phyloP scores from a whole-genome alignment of 208 protist genomes.

The Trichomonas tenax region DNA sequence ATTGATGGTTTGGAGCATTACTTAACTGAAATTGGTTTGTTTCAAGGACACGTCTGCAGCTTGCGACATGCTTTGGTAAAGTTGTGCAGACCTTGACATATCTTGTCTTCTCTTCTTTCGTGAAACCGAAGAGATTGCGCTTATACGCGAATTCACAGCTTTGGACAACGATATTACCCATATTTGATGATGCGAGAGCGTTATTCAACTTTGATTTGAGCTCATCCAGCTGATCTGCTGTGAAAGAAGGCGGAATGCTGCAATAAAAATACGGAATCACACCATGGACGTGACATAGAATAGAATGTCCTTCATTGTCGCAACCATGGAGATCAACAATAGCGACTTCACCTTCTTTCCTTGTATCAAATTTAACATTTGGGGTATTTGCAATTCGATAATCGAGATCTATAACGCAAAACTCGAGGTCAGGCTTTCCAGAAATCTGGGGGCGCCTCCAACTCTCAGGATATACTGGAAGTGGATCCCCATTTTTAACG shows the following conservation, averaged over 20 bases:
- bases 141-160: constrained; percentile 14
- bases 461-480: background rate
- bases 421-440: background rate
- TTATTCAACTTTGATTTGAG: constrained; percentile 23
- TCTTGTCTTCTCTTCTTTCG: background rate
- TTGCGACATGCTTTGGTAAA: constrained; percentile 36
- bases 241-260: constrained; percentile 56
- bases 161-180: background rate
- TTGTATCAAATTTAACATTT: background rate
- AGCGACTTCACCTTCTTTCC: constrained; percentile 26
- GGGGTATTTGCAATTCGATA: background rate
- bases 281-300: constrained; percentile 72
- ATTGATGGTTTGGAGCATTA: constrained; percentile 33
- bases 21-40: background rate
- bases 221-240: constrained; percentile 28
- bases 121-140: constrained; percentile 23
- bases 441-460: background rate
- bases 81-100: constrained; percentile 38
- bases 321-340: constrained; percentile 73
- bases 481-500: too few species aligned
- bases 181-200: background rate
- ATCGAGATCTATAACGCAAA: background rate
- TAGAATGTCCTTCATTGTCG: constrained; percentile 64
- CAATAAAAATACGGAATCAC: constrained; percentile 86
- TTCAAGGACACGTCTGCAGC: constrained; percentile 33